These are phyloP conservation scores for Thraustochytrium sp. DNA, from an alignment of 352 stramenopile species.

Conservation along the genomic window DNA sequence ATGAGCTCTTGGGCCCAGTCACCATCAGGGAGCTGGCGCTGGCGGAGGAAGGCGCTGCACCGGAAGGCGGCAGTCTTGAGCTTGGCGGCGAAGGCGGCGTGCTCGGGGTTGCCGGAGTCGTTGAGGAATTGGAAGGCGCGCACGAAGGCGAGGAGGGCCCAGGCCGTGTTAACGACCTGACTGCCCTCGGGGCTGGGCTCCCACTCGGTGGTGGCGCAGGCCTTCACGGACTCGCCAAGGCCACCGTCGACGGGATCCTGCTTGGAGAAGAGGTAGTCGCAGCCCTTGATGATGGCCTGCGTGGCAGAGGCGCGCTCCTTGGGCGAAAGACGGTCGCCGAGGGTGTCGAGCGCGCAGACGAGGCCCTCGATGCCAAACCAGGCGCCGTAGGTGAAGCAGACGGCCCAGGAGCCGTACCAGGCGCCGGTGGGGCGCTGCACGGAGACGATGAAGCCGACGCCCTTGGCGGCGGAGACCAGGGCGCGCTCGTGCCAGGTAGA, in stretches of 20 bases:
- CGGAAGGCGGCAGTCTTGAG: constrained; percentile 59
- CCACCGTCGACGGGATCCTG: constrained; percentile 71
- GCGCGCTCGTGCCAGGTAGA: constrained; percentile 57
- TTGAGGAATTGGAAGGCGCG: constrained; percentile 46
- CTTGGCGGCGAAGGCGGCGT: constrained; percentile 51
- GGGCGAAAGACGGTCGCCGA: constrained; percentile 53
- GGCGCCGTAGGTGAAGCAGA: constrained; percentile 80
- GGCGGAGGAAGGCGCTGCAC: constrained; percentile 67
- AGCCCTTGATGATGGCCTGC: constrained; percentile 39
- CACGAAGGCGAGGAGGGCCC: constrained; percentile 74
- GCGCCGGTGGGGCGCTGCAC: constrained; percentile 75
- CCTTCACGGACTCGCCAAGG: constrained; percentile 81
- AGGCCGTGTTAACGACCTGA: constrained; percentile 75
- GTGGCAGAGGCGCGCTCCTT: constrained; percentile 4
- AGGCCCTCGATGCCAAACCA: constrained; percentile 82
- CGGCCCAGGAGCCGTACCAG: constrained; percentile 79
- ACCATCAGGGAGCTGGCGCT: constrained; percentile 62
- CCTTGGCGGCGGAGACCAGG: constrained; percentile 58
- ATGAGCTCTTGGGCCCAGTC: constrained; percentile 84
- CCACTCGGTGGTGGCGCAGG: constrained; percentile 79
- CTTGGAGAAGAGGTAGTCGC: constrained; percentile 65
- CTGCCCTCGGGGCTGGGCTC: constrained; percentile 62
- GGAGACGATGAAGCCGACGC: constrained; percentile 68
- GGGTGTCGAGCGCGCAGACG: constrained; percentile 50
- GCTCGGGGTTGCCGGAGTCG: neutral